Evolutionary conservation across 257 asterid species (phyloP), one percentile per base, ranked within the genome.

Genomic region (Galeopsis tetrahit): DNA sequence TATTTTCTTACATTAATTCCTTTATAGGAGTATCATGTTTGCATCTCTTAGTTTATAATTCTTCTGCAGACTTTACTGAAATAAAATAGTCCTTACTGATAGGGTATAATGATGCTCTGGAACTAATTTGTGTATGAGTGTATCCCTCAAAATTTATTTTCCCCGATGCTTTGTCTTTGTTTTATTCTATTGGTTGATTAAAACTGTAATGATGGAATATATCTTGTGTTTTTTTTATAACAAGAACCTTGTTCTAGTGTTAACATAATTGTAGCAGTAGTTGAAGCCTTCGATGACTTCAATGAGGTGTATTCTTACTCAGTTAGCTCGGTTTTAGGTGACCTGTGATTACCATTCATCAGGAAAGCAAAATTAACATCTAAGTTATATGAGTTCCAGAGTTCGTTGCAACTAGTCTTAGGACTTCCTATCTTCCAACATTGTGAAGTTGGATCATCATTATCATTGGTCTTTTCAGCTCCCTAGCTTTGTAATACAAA

Each of bases 391-490:
- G 7, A 31, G 58, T 57, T 69, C 8, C 4, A n/a, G 56, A 49
- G 11, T 13, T 55, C 6, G 2, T 13, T 55, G 65, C 38, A 10
- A 55, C 55, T 55, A 55, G 66, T 21, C 43, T 55, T 55, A 21
- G 65, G 64, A 49, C 14, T 52, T 68, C 65, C 53, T 55, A 38
- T 69, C 74, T 39, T 56, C 75, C 46, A 7, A 6, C 33, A 40
- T 4, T 14, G 28, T 21, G 44, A 13, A 13, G 21, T 40, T 11
- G 11, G 35, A 28, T 13, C n/a, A 10, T 11, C 52, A 55, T 17
- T 17, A 14, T 36, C 33, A 11, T 15, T 55, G 55, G 53, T 21
- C 56, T 10, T 38, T 28, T 11, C 42, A 69, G 32, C 14, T 52
- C 53, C 53, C 64, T 68, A 48, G 2, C 36, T 13, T 46, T 44